Evolutionary conservation across 2,329 filamentous ascomycete species (phyloP).

Genomic region (Trichoderma semiorbis): DNA sequence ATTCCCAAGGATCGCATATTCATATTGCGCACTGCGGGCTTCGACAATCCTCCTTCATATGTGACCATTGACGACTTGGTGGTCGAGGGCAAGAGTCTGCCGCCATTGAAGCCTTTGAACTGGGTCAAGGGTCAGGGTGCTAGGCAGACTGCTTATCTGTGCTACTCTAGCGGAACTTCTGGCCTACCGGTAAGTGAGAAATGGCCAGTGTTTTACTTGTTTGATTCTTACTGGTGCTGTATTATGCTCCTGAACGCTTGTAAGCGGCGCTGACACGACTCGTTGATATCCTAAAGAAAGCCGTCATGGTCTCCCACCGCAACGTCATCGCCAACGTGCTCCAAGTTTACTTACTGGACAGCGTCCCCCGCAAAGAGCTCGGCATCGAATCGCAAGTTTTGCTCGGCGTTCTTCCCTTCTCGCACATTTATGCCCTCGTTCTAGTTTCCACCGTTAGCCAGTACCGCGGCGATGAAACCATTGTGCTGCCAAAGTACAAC

Average conservation of each 20-base stretch:
- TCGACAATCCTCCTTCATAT: slow-evolving; percentile 48
- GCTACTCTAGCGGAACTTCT: slow-evolving; percentile 77
- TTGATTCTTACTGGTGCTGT: not conserved
- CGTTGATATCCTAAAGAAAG: slow-evolving; percentile 53
- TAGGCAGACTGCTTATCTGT: slow-evolving; percentile 69
- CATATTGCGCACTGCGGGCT: slow-evolving; percentile 64
- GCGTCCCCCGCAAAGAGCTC: slow-evolving; percentile 35
- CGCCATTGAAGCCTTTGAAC: slow-evolving; percentile 51
- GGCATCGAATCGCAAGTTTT: slow-evolving; percentile 42
- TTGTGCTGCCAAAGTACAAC: slow-evolving; percentile 75
- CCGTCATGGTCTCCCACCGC: slow-evolving; percentile 75
- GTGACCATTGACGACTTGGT: slow-evolving; percentile 66
- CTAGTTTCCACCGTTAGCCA: slow-evolving; percentile 63
- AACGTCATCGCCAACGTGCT: slow-evolving; percentile 77
- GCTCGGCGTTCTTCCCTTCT: slow-evolving; percentile 73
- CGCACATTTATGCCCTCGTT: slow-evolving; percentile 77
- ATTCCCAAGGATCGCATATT: slow-evolving; percentile 65
- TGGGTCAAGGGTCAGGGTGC: slow-evolving; percentile 64
- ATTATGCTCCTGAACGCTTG: not conserved
- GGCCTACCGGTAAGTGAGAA: slow-evolving; percentile 61
- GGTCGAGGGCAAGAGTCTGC: slow-evolving; percentile 53
- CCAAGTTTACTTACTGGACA: slow-evolving; percentile 49
- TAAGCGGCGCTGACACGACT: slow-evolving; percentile 6
- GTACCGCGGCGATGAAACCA: slow-evolving; percentile 69
- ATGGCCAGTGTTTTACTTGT: not conserved